Evolutionary conservation across 2,329 filamentous ascomycete species (phyloP).

Genomic region (Colletotrichum navitas): DNA sequence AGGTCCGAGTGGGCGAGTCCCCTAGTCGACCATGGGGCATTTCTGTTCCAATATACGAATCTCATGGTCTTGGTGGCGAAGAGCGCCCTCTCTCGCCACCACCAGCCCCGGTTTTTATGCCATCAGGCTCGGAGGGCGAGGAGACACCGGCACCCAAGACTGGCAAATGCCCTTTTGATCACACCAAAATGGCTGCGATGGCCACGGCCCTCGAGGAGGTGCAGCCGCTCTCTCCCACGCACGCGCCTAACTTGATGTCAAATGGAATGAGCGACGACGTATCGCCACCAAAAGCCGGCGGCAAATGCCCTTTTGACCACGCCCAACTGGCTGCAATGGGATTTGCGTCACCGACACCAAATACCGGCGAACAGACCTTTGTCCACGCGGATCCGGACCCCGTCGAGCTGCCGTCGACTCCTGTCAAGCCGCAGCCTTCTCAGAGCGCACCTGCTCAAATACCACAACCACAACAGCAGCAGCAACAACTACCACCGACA

Average conservation of each 20-base stretch:
- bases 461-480: conserved; percentile 60
- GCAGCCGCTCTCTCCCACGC: conserved; percentile 66
- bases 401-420: conserved; percentile 43
- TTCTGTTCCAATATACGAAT: conserved; percentile 74
- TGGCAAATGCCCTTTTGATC: conserved; percentile 72
- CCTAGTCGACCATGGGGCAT: conserved; percentile 96
- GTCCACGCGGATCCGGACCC: conserved; percentile 31
- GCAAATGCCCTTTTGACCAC: conserved; percentile 72
- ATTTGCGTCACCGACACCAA: conserved; percentile 30
- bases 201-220: conserved; percentile 36
- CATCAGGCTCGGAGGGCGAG: conserved; percentile 49
- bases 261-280: conserved; percentile 47
- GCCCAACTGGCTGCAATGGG: conserved; percentile 57
- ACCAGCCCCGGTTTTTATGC: conserved; percentile 68
- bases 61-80: conserved; percentile 51
- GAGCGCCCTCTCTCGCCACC: conserved; percentile 67
- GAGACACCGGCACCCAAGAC: conserved; percentile 46
- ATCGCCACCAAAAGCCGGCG: conserved; percentile 48
- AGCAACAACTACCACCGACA: conserved; percentile 64
- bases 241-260: conserved; percentile 67
- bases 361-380: conserved; percentile 35
- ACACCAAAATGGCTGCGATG: conserved; percentile 58
- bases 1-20: conserved; percentile 92
- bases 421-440: conserved; percentile 44
- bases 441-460: conserved; percentile 49